Evolutionary conservation across 1,284 basidiomycete genomes (phyloP).

Genomic region (Ganoderma lingzhi): DNA sequence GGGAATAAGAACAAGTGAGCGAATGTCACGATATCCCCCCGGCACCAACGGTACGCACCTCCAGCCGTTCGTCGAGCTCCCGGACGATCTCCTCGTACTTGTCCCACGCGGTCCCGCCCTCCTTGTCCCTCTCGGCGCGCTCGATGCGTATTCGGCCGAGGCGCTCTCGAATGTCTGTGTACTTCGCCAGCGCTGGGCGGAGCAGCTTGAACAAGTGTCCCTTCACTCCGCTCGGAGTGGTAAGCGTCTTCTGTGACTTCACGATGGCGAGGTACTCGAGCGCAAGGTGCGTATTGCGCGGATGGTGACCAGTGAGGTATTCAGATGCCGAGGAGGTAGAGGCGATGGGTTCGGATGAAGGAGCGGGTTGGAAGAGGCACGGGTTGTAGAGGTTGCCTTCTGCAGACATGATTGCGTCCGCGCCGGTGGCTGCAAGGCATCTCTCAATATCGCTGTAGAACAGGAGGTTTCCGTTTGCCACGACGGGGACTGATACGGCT

Average conservation of each 20-base stretch:
- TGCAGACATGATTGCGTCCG: slow-evolving; percentile 94
- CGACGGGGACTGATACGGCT: slow-evolving; percentile 91
- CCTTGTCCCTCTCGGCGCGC: slow-evolving; percentile 45
- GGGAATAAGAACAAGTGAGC: background rate
- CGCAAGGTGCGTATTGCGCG: slow-evolving; percentile 73
- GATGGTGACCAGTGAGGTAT: slow-evolving; percentile 58
- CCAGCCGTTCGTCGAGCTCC: slow-evolving; percentile 74
- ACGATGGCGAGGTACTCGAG: slow-evolving; percentile 91
- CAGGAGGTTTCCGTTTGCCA: slow-evolving; percentile 98
- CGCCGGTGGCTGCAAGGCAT: slow-evolving; percentile 85
- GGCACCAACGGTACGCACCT: slow-evolving; percentile 50
- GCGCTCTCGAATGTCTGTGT: slow-evolving; percentile 78
- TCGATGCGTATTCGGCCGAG: slow-evolving; percentile 62
- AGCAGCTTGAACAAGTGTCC: slow-evolving; percentile 95
- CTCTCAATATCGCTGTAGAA: slow-evolving; percentile 82
- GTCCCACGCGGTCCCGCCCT: slow-evolving; percentile 52
- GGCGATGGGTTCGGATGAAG: slow-evolving; percentile 17
- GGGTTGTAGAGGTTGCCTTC: slow-evolving; percentile 97
- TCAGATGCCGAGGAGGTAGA: slow-evolving; percentile 42
- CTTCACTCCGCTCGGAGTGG: slow-evolving; percentile 82
- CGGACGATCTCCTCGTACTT: slow-evolving; percentile 69
- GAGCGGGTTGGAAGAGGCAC: slow-evolving; percentile 66
- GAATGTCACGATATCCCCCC: too few relatives aligned
- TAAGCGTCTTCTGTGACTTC: slow-evolving; percentile 73
- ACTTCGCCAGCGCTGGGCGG: slow-evolving; percentile 75